Conservation (phyloP, 257 asterid genomes). For the Nicotiana tomentosiformis region DNA sequence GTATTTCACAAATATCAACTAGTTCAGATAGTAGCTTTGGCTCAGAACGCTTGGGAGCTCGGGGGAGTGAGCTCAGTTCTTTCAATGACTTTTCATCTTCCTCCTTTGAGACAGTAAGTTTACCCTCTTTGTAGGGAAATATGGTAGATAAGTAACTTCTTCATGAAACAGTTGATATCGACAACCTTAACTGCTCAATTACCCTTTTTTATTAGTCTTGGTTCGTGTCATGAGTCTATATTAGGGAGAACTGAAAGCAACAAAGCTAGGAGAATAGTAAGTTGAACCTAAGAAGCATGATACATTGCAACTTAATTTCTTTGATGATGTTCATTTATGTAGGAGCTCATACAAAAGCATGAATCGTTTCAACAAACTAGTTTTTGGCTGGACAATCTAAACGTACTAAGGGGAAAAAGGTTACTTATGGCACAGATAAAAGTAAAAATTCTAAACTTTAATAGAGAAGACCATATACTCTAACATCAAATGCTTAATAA, state of each 20-base stretch:
- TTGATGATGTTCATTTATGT: background rate
- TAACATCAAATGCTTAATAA: background rate
- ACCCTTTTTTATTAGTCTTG: background rate
- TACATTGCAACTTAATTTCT: background rate
- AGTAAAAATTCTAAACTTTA: background rate
- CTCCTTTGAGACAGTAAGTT: slow-evolving; percentile 57
- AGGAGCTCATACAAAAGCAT: background rate
- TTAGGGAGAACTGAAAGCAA: background rate
- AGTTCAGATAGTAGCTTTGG: slow-evolving; percentile 70
- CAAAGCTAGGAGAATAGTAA: background rate
- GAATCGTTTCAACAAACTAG: background rate
- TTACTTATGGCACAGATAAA: background rate
- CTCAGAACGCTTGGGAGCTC: slow-evolving; percentile 36
- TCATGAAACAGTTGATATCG: background rate
- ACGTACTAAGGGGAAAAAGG: background rate
- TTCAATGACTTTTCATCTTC: slow-evolving; percentile 46
- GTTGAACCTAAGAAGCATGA: background rate
- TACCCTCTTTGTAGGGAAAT: background rate
- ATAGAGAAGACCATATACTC: background rate
- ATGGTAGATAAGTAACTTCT: background rate
- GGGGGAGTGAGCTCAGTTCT: slow-evolving; percentile 41
- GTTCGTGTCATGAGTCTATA: background rate
- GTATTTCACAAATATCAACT: slow-evolving; percentile 42
- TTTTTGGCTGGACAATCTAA: background rate
- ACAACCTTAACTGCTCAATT: background rate